Percentiles rank a stretch among this genome's conserved stretches.
Conservation (phyloP, 208 protist genomes). For the Angomonas ambiguus region DNA sequence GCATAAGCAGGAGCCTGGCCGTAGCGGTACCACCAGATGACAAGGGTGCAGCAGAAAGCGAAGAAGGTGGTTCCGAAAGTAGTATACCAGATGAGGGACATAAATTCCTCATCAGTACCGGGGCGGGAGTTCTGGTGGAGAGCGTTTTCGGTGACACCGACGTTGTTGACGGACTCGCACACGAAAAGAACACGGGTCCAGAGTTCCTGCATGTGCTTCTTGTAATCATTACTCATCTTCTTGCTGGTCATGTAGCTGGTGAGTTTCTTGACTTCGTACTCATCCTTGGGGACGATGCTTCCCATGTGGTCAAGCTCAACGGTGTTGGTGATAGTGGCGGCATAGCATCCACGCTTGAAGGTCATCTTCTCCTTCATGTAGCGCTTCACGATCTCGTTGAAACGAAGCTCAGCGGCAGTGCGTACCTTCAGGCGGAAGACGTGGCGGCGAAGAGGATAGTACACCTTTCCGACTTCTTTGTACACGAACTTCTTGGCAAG, state of each 20-base stretch:
- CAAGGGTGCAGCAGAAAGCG: constrained; percentile 55
- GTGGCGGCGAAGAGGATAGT: constrained; percentile 79
- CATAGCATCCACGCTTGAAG: constrained; percentile 77
- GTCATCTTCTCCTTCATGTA: constrained; percentile 89
- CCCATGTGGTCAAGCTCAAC: constrained; percentile 89
- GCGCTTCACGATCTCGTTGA: constrained; percentile 82
- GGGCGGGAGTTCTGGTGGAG: constrained; percentile 75
- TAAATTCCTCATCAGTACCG: constrained; percentile 88
- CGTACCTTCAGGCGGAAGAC: constrained; percentile 86
- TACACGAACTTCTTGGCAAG: constrained; percentile 89
- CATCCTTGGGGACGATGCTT: constrained; percentile 89
- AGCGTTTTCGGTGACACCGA: constrained; percentile 70
- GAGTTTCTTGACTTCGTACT: constrained; percentile 84
- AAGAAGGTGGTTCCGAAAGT: constrained; percentile 59
- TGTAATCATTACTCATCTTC: constrained; percentile 89
- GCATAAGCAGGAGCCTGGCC: constrained; percentile 79
- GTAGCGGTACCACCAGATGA: constrained; percentile 85
- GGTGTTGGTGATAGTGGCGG: constrained; percentile 82
- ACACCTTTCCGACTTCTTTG: constrained; percentile 80
- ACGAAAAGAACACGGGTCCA: constrained; percentile 82
- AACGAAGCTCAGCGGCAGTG: constrained; percentile 81
- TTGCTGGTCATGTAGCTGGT: constrained; percentile 90
- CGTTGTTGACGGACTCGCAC: constrained; percentile 78
- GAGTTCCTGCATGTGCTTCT: constrained; percentile 85
- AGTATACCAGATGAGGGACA: constrained; percentile 84